Base-by-base conservation (phyloP, 805 yeast species). In the Peterozyma xylosa region DNA sequence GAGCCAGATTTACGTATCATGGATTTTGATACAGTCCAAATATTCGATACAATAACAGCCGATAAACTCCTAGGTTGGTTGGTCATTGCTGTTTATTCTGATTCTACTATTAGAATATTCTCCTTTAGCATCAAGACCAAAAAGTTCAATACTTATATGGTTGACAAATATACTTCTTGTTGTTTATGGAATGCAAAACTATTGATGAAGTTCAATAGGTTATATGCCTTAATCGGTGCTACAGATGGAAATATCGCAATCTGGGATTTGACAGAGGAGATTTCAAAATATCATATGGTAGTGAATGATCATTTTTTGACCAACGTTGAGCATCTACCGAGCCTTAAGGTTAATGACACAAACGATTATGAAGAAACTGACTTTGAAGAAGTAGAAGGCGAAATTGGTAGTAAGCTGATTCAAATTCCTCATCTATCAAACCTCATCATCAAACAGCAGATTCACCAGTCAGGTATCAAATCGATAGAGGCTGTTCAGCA, bases 401-500 rank as follows among this genome's bases (percentile, higher is more conserved):
- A 38, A 27, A 40, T 39, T 14, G 43, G 42, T 11, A 45, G 37
- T 2, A 42, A 39, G 37, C 5, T 21, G 7, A 38, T 33, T 21
- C 18, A 17, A 2, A 35, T 30, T 9, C 47, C 42, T n/a, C 34
- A 43, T 21, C 55, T 62, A 30, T 66, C 58, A 9, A 50, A 49
- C 3, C 60, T 66, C 33, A 48, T 68, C 2, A 50, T 67, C 35
- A 66, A 69, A 40, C 72, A 76, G 42, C 74, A 65, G 42, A 66
- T 87, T 11, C 99, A 93, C 55, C 96, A 90, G 59, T 87, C 91
- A 34, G 88, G 96, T 35, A 73, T 91, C 39, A 86, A 88, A 48
- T 73, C 83, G 1, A 55, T 86, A n/a, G 70, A 62, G 60, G 11
- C 53, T 48, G 2, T 45, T 40, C 36, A 49, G 21, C 41, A 35